phyloP scores from a whole-genome alignment of 2,329 filamentous ascomycete species.

The Metarhizium robertsii region DNA sequence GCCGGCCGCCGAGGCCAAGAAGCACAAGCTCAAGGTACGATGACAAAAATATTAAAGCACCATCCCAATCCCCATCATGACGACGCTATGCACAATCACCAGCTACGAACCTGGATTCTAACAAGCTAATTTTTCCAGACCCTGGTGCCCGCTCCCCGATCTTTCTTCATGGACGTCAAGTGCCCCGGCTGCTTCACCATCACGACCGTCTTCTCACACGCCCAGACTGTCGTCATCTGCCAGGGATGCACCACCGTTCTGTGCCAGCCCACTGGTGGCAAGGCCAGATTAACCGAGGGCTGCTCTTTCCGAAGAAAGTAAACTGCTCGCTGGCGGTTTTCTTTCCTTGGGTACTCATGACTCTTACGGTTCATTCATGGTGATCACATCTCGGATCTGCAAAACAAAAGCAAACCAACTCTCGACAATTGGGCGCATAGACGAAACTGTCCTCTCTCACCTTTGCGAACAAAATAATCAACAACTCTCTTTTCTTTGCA shows the following conservation, averaged over 20 bases:
- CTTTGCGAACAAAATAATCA: slow-evolving; percentile 2
- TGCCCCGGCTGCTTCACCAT: slow-evolving; percentile 99
- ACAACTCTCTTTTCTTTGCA: slow-evolving; percentile 35
- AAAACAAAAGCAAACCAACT: slow-evolving; percentile 42
- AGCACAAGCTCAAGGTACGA: slow-evolving; percentile 99
- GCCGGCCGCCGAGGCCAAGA: slow-evolving; percentile 94
- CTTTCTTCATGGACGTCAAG: slow-evolving; percentile 99
- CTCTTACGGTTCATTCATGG: slow-evolving; percentile 39
- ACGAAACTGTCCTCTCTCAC: slow-evolving; percentile 24
- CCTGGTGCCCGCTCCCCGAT: slow-evolving; percentile 91
- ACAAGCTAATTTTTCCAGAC: slow-evolving; percentile 41
- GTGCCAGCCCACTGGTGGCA: slow-evolving; percentile 98
- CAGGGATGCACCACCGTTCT: slow-evolving; percentile 98
- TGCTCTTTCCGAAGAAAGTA: slow-evolving; percentile 99
- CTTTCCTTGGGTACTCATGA: slow-evolving; percentile 40
- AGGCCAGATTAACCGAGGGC: slow-evolving; percentile 97
- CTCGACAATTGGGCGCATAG: slow-evolving; percentile 40
- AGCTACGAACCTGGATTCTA: neutral
- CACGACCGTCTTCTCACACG: slow-evolving; percentile 99
- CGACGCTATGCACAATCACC: neutral
- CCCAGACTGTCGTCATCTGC: slow-evolving; percentile 99
- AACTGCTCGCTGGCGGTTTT: slow-evolving; percentile 40
- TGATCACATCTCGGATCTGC: slow-evolving; percentile 49
- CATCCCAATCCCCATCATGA: slow-evolving; percentile 9
- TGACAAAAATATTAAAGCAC: slow-evolving; percentile 5